Base-by-base conservation (phyloP, 148 eudicot genomes). In the Polygonum aviculare region DNA sequence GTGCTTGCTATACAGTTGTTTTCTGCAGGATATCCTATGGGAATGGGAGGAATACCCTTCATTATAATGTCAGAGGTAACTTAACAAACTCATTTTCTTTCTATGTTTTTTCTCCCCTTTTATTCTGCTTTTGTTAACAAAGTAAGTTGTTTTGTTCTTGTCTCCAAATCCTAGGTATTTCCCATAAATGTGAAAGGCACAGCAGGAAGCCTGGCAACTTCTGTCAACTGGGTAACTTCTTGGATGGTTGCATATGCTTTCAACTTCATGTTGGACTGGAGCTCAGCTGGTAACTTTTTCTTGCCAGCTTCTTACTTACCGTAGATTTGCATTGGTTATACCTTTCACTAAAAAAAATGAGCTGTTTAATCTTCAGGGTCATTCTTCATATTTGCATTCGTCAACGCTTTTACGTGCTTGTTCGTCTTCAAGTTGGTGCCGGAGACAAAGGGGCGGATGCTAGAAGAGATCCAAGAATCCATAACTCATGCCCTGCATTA, bases 11-110 rank as follows among this genome's bases (percentile, higher is more conserved):
- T 26, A 41, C 48, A 78, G 81, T 10, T 78, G 15, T 82, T 74
- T 62, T 78, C 74, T 15, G 73, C 77, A 38, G 49, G 81, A 72
- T 82, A 62, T 22, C 79, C 84, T 19, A 19, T 82, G 38, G 84
- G 84, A 69, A 75, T 82, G 81, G 84, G 84, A 78, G 84, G 84
- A 69, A 76, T 82, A 72, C 84, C 84, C 47, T 82, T 19, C 51
- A 52, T 82, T n/a, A 70, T 82, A 21, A 75, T 82, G 81, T 82
- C 84, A 11, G 84, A 82, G 84, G 81, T 78, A 78, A 35, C 47
- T 11, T 19, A 31, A 21, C 9, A 59, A 22, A 50, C 41, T 12
- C 21, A 18, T 18, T 7, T 7, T 51, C 9, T 10, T 44, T 44
- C 9, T 6, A 44, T 44, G 9, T 44, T 6, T 44, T 44, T 35